phyloP scores from a whole-genome alignment of 768 basidiomycete genomes.

The Xerocomellus chrysenteron region DNA sequence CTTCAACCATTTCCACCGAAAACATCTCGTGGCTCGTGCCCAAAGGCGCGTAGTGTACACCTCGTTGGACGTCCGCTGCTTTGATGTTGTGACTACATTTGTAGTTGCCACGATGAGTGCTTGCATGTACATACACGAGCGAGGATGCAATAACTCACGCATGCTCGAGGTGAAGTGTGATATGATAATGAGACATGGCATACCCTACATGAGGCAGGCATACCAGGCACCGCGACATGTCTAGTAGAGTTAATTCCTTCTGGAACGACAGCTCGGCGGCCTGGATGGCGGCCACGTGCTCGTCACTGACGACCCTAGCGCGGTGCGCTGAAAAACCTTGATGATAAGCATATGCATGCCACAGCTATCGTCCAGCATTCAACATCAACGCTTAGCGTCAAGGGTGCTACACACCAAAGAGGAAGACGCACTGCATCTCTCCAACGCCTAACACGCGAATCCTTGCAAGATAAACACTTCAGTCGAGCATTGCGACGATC shows the following conservation, averaged over 20 bases:
- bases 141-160: not conserved
- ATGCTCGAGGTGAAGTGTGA: not conserved
- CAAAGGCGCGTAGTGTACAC: not conserved
- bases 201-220: not conserved
- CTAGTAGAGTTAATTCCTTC: too few species aligned
- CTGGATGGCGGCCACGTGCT: not conserved
- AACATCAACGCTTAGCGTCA: not conserved
- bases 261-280: not conserved
- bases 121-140: not conserved
- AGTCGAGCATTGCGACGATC: constrained; percentile 11
- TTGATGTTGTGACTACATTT: not conserved
- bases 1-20: not conserved
- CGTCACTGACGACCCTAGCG: constrained; percentile 2
- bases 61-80: not conserved
- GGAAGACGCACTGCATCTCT: constrained; percentile 1
- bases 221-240: not conserved
- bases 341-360: not conserved
- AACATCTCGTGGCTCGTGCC: not conserved
- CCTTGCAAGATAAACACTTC: not conserved
- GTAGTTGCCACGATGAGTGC: not conserved
- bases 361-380: not conserved
- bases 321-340: not conserved
- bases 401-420: not conserved
- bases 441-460: constrained; percentile 1
- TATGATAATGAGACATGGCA: not conserved